Evolutionary conservation across 2,329 filamentous ascomycete genomes (phyloP).

Genomic region (Trematosphaeria pertusa): DNA sequence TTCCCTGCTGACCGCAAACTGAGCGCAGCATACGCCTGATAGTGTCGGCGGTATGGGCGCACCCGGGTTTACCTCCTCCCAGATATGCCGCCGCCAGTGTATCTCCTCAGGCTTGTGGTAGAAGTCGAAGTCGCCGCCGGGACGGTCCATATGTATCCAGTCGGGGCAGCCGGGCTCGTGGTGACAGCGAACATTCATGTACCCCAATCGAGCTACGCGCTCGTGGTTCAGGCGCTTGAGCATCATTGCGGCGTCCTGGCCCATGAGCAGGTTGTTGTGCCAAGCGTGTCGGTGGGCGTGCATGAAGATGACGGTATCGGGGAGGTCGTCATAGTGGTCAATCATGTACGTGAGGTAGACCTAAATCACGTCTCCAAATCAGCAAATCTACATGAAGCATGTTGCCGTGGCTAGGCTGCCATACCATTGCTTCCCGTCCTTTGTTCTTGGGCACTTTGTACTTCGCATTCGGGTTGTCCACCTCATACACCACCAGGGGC

Average conservation of each 20-base stretch:
- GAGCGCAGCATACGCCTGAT: conserved; percentile 61
- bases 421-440: conserved; percentile 65
- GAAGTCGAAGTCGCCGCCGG: conserved; percentile 49
- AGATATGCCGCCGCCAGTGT: conserved; percentile 43
- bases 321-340: conserved; percentile 65
- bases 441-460: conserved; percentile 64
- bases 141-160: conserved; percentile 60
- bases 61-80: conserved; percentile 52
- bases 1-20: conserved; percentile 60
- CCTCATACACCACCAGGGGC: conserved; percentile 57
- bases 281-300: conserved; percentile 62
- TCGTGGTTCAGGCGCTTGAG: conserved; percentile 60
- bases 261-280: conserved; percentile 66
- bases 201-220: conserved; percentile 61
- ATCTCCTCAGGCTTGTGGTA: conserved; percentile 50
- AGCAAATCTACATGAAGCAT: conserved; percentile 1
- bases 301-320: conserved; percentile 67
- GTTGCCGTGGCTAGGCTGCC: conserved; percentile 3
- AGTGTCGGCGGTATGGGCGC: conserved; percentile 44
- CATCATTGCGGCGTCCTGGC: conserved; percentile 58
- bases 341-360: conserved; percentile 68
- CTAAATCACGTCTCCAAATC: conserved; percentile 22
- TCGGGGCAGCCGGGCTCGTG: conserved; percentile 65
- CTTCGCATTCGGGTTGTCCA: conserved; percentile 58
- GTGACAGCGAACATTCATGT: conserved; percentile 67